phyloP scores from a whole-genome alignment of 495 filamentous ascomycete species.

The Aspergillus nidulans region DNA sequence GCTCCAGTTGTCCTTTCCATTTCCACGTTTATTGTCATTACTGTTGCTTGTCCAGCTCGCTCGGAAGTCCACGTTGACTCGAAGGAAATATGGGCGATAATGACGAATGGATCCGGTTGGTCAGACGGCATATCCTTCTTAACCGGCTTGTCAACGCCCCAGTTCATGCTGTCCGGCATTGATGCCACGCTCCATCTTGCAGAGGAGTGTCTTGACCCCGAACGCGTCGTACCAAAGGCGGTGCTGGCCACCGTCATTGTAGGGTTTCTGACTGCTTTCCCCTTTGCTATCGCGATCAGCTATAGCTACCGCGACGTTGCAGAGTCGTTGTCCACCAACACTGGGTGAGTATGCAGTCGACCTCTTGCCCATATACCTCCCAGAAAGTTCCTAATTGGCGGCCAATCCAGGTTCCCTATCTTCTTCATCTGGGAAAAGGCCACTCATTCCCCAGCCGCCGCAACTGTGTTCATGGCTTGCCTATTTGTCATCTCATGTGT shows the following conservation, averaged over 20 bases:
- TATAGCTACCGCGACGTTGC: conserved; percentile 27
- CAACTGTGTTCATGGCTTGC: conserved; percentile 28
- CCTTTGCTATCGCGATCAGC: conserved; percentile 27
- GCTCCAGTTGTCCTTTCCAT: conserved; percentile 24
- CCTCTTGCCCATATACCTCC: conserved; percentile 10
- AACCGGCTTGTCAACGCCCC: conserved; percentile 31
- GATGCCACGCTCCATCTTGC: conserved; percentile 35
- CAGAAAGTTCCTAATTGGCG: not conserved
- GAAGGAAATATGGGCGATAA: conserved; percentile 20
- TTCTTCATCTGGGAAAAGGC: conserved; percentile 32
- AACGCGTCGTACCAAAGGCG: conserved; percentile 27
- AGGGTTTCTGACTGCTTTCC: conserved; percentile 30
- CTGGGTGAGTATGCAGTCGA: conserved; percentile 24
- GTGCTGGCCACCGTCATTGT: conserved; percentile 28
- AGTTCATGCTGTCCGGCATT: conserved; percentile 32
- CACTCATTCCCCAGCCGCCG: conserved; percentile 26
- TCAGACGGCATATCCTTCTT: conserved; percentile 31
- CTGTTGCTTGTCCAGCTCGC: conserved; percentile 25
- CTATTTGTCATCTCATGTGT: conserved; percentile 28
- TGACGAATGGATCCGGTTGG: conserved; percentile 30
- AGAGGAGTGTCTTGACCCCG: conserved; percentile 30
- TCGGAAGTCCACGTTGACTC: conserved; percentile 20
- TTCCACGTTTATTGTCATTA: conserved; percentile 24
- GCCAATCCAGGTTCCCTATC: conserved; percentile 21
- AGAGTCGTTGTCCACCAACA: conserved; percentile 20